Base-by-base conservation (phyloP, 805 yeast species). In the Yarrowia sp. region DNA sequence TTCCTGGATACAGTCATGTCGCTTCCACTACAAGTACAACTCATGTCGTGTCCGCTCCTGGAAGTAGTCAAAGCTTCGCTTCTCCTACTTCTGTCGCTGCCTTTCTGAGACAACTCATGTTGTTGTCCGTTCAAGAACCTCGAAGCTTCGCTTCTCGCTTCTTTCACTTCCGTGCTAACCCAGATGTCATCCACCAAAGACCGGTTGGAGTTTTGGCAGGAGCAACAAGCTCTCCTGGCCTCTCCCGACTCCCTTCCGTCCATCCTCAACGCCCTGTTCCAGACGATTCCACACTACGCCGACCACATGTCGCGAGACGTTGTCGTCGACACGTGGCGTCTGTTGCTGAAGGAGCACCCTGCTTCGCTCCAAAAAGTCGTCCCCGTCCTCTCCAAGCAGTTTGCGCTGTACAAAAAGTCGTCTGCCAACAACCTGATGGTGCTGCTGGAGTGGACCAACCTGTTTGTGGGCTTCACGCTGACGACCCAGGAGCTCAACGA, bases 281-380 rank as follows among this genome's bases (percentile, higher is more conserved):
- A 55, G 16, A 55, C 61, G 13, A 31, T 55, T 10, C 38, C 61
- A 18, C 47, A 55, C 36, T 55, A 55, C 36, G 2, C 33, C 3
- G 61, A 55, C 21, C 61, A 55, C 41, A 47, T 55, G 14, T 55
- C 61, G 21, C 33, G 61, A 19, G 61, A 55, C 36, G 36, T 55
- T 6, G 61, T 55, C 2, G 47, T 29, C 6, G 35, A 25, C 22
- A 55, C 61, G 13, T 55, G 46, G 61, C 18, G 27, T 10, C 21
- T 27, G 21, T 27, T 55, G 14, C 29, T 55, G 2, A 13, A 27
- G 35, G 38, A 18, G 8, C 47, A 55, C 38, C 61, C 61, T 4
- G n/a, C 14, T 0, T 10, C 31, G 8, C 29, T 55, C 1, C 10
- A 25, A 8, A 55, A 38, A 38, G 46, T 55, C 0, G 38, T 55